Base-by-base conservation (phyloP, 805 yeast species). In the Starmera dryadoides region DNA sequence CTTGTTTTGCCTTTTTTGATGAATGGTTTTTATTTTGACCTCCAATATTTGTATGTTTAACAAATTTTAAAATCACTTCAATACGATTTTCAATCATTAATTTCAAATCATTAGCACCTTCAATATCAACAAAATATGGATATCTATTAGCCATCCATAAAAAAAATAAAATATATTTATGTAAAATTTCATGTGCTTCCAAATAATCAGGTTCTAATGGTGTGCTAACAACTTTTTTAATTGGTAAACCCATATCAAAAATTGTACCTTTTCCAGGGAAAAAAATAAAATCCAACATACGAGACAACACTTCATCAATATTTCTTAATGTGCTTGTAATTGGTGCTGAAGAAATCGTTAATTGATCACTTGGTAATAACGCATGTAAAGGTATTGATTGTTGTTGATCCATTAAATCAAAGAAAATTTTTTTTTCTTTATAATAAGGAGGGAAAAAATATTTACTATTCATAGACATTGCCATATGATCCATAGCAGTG, bases 121-220 rank as follows among this genome's bases (percentile, higher is more conserved):
- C 85, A 14, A 77, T 67, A 57, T 87, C 96, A 15, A 83, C 74
- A 49, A 88, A 86, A 37, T 77, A 70, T 23, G 97, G 95, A 66
- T 82, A 91, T 52, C 97, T 67, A 56, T 86, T 89, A 39, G 85
- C 72, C 44, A 91, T 66, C 98, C 98, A 91, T 54, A 86, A 64
- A 53, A 77, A 91, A 6, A 85, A 61, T 48, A 79, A 71, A 15
- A 86, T 69, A 34, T 75, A 63, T 46, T 77, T 77, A 61, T 88
- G 95, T 42, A 82, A 63, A 5, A 71, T 69, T 55, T 88, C 97
- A 41, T 63, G 53, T 10, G 50, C 49, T 8, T 55, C 60, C 16
- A 67, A 41, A 8, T 41, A 35, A 16, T 41, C 28, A 22, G 18
- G 16, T 15, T 31, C 25, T 9, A 18, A 14, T 31, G 33, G 33